phyloP scores from a whole-genome alignment of 306 rosid genomes.

The Vicia villosa region DNA sequence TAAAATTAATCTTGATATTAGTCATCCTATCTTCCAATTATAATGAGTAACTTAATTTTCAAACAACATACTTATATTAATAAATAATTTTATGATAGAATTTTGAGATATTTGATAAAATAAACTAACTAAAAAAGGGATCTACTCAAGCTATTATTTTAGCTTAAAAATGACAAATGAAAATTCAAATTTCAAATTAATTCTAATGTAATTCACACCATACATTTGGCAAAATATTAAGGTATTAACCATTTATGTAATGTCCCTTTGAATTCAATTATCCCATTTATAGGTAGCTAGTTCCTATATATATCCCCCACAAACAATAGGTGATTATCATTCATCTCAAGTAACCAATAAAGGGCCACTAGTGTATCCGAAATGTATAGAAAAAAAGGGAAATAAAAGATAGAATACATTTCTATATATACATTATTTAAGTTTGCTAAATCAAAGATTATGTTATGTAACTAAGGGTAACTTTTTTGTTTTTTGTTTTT shows the following conservation, averaged over 20 bases:
- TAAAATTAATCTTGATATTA: no score
- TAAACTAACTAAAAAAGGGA: not conserved
- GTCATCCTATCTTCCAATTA: not conserved
- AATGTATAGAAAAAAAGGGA: not conserved
- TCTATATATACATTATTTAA: not conserved
- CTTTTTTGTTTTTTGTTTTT: not conserved
- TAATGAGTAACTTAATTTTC: not conserved
- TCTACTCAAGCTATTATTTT: not conserved
- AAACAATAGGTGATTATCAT: conserved; percentile 13
- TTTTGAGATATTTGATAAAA: not conserved
- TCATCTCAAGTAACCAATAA: conserved; percentile 31
- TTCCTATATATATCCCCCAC: not conserved
- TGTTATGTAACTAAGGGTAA: not conserved
- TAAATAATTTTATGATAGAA: not conserved
- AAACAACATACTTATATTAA: not conserved
- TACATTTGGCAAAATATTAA: conserved; percentile 16
- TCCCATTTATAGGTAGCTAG: conserved; percentile 7
- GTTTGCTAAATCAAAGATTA: not conserved
- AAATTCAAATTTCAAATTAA: not conserved
- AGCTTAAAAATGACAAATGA: conserved; percentile 5
- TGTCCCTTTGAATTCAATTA: conserved; percentile 8
- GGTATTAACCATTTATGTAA: not conserved
- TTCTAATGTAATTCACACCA: conserved; percentile 1
- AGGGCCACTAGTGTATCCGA: not conserved
- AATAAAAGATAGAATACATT: not conserved